Evolutionary conservation across 129 eudicot species (phyloP).

Genomic region (Gnaphalium uliginosum): DNA sequence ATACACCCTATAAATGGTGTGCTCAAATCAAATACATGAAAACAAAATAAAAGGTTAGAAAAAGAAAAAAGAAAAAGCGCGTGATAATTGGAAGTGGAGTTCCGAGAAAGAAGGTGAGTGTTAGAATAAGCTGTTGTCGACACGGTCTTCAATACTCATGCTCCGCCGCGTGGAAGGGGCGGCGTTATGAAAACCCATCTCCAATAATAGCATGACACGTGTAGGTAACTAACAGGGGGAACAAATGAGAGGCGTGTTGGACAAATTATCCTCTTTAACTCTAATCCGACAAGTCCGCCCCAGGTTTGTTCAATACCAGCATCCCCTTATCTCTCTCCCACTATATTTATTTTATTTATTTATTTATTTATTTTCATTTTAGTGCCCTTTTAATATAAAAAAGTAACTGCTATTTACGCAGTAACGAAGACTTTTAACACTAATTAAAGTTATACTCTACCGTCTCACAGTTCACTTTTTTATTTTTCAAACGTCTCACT

Average conservation of each 20-base stretch:
- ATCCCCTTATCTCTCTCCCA: neutral
- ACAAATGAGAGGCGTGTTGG: conserved; percentile 32
- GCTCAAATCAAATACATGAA: neutral
- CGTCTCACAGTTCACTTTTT: no score
- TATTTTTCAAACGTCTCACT: no score
- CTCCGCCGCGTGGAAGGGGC: conserved; percentile 32
- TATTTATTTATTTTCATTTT: neutral
- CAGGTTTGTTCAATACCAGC: conserved; percentile 34
- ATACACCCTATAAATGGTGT: no score
- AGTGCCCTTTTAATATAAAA: no score
- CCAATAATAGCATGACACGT: conserved; percentile 8
- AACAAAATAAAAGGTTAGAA: neutral
- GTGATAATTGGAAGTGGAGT: conserved; percentile 30
- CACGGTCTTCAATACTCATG: neutral
- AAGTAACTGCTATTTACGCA: no score
- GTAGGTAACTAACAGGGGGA: conserved; percentile 15
- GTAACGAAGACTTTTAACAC: no score
- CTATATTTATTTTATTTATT: neutral
- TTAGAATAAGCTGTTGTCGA: conserved; percentile 27
- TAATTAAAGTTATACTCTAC: no score
- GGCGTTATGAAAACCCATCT: conserved; percentile 12
- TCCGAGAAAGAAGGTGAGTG: conserved; percentile 27
- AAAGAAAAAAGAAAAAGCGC: neutral
- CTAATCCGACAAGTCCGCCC: conserved; percentile 35
- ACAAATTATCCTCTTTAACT: conserved; percentile 1